These are phyloP conservation scores for Heterobasidion parviporum DNA, from an alignment of 1,284 basidiomycete genomes.

Conservation along the genomic window DNA sequence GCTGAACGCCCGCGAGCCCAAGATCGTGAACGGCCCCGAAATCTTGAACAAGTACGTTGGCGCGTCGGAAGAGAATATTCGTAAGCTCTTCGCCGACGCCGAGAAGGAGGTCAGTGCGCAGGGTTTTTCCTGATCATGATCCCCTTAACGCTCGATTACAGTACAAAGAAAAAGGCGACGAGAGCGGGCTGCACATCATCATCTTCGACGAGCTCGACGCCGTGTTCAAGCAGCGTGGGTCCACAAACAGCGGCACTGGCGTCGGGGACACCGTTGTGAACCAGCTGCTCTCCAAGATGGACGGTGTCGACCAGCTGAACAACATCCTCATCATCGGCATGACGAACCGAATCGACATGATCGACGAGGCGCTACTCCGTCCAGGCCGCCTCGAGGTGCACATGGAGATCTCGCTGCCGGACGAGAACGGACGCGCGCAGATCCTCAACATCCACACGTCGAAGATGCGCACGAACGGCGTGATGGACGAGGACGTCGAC, in stretches of 20 bases:
- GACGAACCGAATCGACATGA: constrained; percentile 99
- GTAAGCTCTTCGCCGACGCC: constrained; percentile 96
- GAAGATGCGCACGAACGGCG: constrained; percentile 89
- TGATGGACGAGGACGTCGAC: constrained; percentile 89
- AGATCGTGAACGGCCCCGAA: constrained; percentile 98
- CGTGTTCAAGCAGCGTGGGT: constrained; percentile 97
- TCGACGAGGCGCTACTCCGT: constrained; percentile 95
- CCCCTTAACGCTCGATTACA: constrained; percentile 19
- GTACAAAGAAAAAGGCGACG: constrained; percentile 99
- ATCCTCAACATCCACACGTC: constrained; percentile 94
- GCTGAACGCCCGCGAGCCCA: constrained; percentile 97
- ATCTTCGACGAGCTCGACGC: constrained; percentile 99
- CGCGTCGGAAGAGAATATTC: constrained; percentile 96
- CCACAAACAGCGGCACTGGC: constrained; percentile 84
- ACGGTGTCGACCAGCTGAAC: constrained; percentile 98
- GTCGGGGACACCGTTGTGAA: constrained; percentile 99
- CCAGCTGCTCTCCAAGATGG: constrained; percentile 99
- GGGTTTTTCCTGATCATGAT: background rate
- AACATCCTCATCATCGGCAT: constrained; percentile 99
- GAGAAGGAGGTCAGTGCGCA: constrained; percentile 77
- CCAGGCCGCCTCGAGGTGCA: constrained; percentile 99
- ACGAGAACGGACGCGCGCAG: constrained; percentile 88
- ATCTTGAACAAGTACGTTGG: constrained; percentile 98
- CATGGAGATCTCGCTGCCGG: constrained; percentile 98
- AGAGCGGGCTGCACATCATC: constrained; percentile 97